A percentile compares a stretch with the other conserved stretches of the same genome.
phyloP scores from a whole-genome alignment of 2,329 filamentous ascomycete genomes.

The Fusarium solani-melongenae region DNA sequence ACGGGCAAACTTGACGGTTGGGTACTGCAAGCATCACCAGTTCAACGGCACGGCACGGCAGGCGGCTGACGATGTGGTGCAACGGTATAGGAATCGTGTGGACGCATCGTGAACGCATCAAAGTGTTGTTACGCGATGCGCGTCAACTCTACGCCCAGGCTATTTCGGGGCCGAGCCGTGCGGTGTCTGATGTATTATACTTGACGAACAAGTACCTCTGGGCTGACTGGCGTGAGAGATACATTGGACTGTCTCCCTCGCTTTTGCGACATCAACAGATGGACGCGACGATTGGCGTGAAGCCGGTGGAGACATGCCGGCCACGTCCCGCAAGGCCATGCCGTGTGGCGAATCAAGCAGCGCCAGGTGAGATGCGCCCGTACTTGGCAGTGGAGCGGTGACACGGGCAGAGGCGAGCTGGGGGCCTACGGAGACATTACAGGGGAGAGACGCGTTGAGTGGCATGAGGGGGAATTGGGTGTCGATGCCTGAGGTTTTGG shows the following conservation, averaged over 20 bases:
- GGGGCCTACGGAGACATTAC: neutral
- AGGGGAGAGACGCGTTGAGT: conserved; percentile 13
- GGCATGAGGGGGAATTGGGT: conserved; percentile 9
- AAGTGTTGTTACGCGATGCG: neutral
- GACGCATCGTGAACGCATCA: neutral
- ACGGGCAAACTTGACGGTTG: neutral
- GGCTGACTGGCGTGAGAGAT: neutral
- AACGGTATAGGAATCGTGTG: neutral
- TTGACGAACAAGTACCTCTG: neutral
- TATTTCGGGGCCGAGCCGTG: conserved; percentile 1
- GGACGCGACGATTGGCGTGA: conserved; percentile 38
- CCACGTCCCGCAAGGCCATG: conserved; percentile 32
- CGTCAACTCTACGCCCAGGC: neutral
- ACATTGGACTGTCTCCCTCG: conserved; percentile 32
- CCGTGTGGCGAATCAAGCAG: conserved; percentile 23
- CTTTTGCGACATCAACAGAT: conserved; percentile 25
- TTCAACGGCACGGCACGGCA: neutral
- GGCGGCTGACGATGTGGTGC: neutral
- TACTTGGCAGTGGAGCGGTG: conserved; percentile 20
- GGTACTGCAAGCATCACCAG: neutral
- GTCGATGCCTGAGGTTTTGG: conserved; percentile 25
- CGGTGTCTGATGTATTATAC: neutral
- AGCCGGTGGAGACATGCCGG: conserved; percentile 21
- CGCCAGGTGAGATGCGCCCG: neutral
- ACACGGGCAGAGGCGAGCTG: conserved; percentile 4